Base-by-base conservation (phyloP, 2,329 filamentous ascomycete species). In the Iodosphaeria phyllophila region DNA sequence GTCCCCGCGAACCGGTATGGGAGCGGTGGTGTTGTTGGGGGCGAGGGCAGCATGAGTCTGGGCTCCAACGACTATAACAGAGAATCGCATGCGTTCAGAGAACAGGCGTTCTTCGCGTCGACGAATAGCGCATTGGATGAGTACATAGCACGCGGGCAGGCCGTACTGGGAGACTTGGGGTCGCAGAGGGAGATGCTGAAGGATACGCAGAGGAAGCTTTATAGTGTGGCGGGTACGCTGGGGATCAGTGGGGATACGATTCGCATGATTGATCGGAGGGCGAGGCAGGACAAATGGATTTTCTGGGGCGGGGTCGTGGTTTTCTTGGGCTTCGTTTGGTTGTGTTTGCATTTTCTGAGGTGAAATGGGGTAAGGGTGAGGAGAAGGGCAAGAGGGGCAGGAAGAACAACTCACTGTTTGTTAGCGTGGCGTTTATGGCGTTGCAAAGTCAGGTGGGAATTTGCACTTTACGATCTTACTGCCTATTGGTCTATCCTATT, bases 221-320 rank as follows among this genome's bases (percentile, higher is more conserved):
- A 95, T 45, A 86, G 70, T 38, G 83, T 93, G 12, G 89, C 80
- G 5, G 95, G 92, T 44, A 95, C 89, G 13, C 54, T 98, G 23
- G 89, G 89, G 1, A 67, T 98, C 30, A 91, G 78, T 42, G 84
- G 86, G 12, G 86, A 95, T 46, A 98, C 89, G 2, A 98, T 98
- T 35, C 72, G 89, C 23, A 95, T 89, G 82, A 76, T 98, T 20
- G 86, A 95, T 53, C 57, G 89, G 37, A 63, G 89, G 33, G 83
- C 89, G 25, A 77, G 72, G 48, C 78, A 95, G 56, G 89, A 98
- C 48, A 95, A 93, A 53, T 95, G 84, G 83, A 92, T 98, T 18
- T 98, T 98, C 48, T 78, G 77, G 63, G 76, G 58, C 0, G 83
- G 89, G 0, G 82, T 86, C 3, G 51, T 91, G 5, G 51, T 89